A percentile compares a stretch with the other conserved stretches of the same genome.
Conservation (phyloP, 441 rosid genomes). For the Brassica hybrid region DNA sequence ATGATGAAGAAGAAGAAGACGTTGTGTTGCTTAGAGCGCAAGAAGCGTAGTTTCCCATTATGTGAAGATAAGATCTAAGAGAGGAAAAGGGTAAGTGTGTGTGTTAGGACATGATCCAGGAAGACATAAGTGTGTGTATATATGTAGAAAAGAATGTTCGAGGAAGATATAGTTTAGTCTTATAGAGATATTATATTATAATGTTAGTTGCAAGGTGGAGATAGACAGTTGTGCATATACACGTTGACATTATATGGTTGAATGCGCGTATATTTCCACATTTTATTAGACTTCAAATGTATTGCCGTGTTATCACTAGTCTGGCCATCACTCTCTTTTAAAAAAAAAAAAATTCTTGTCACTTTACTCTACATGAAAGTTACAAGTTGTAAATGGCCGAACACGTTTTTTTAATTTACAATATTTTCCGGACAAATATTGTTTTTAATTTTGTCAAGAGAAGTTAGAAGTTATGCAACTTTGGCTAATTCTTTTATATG, state of each 20-base stretch:
- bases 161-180: background rate
- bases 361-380: background rate
- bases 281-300: background rate
- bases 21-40: background rate
- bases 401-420: background rate
- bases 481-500: background rate
- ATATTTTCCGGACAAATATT: background rate
- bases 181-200: too few relatives aligned
- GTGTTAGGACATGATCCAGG: background rate
- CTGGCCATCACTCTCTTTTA: background rate
- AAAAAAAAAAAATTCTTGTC: background rate
- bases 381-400: background rate
- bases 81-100: background rate
- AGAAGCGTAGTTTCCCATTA: slow-evolving; percentile 8
- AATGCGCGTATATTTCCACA: background rate
- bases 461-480: slow-evolving; percentile 3
- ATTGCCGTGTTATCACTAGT: background rate
- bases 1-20: background rate
- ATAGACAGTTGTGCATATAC: background rate
- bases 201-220: background rate
- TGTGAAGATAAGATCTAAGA: background rate
- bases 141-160: background rate
- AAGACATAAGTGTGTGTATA: background rate
- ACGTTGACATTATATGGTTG: background rate
- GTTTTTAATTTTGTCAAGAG: background rate